Evolutionary conservation across 2,329 filamentous ascomycete genomes (phyloP).

Genomic region (Colletotrichum camelliae): DNA sequence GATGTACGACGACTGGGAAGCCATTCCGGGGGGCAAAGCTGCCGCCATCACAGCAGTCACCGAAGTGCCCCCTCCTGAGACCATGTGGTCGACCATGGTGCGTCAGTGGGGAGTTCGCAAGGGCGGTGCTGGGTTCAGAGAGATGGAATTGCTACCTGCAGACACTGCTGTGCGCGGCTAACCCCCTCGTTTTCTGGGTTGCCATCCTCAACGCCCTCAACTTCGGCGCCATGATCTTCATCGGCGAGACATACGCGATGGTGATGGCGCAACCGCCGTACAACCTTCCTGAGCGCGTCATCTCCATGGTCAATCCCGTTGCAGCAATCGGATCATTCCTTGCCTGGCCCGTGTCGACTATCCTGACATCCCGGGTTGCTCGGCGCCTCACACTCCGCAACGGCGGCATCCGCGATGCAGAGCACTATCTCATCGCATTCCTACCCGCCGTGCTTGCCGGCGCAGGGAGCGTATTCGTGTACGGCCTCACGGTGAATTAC

Average conservation of each 20-base stretch:
- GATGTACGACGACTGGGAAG: conserved; percentile 38
- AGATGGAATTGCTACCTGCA: conserved; percentile 26
- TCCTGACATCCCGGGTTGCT: conserved; percentile 26
- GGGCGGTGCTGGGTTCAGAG: conserved; percentile 12
- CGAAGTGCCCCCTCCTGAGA: background rate
- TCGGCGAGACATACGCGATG: conserved; percentile 24
- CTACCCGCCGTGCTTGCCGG: conserved; percentile 25
- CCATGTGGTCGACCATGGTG: conserved; percentile 1
- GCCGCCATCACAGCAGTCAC: background rate
- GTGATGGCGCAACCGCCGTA: conserved; percentile 24
- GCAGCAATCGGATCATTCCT: conserved; percentile 20
- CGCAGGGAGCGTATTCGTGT: conserved; percentile 24
- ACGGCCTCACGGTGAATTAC: conserved; percentile 24
- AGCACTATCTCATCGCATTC: conserved; percentile 29
- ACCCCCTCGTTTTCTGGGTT: conserved; percentile 32
- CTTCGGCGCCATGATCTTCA: conserved; percentile 28
- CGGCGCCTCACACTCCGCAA: conserved; percentile 26
- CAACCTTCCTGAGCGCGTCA: conserved; percentile 10
- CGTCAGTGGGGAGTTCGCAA: conserved; percentile 7
- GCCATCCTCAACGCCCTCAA: conserved; percentile 28
- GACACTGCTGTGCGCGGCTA: conserved; percentile 28
- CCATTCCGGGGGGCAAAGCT: conserved; percentile 11
- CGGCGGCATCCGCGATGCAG: conserved; percentile 28
- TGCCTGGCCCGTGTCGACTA: conserved; percentile 18
- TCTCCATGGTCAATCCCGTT: conserved; percentile 13